Percentiles rank a stretch among this genome's conserved stretches.
These are phyloP conservation scores for Rhynchospora breviuscula DNA, from an alignment of 176 grass and related monocot genomes.

Conservation along the genomic window DNA sequence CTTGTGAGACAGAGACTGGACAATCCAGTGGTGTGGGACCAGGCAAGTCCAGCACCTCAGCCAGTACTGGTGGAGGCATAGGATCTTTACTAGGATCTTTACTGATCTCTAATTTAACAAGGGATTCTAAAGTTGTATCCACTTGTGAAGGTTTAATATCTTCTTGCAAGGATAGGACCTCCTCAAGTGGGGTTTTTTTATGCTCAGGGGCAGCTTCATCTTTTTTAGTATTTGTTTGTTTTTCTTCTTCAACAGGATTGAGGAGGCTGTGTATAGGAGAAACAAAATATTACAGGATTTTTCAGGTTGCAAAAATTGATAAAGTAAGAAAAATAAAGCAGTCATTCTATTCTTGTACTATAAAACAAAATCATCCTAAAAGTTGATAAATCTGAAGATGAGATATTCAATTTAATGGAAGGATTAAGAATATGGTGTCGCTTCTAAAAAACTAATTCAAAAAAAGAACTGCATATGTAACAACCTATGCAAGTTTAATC, in stretches of 20 bases:
- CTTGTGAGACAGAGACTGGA: conserved; percentile 11
- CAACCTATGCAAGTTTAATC: not conserved
- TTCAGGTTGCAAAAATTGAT: not conserved
- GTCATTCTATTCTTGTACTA: not conserved
- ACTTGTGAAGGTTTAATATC: conserved; percentile 24
- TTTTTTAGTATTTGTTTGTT: conserved; percentile 25
- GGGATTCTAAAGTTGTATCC: conserved; percentile 25
- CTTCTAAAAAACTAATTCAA: not conserved
- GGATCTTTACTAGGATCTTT: conserved; percentile 43
- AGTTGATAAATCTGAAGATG: not conserved
- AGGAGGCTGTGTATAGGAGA: conserved; percentile 22
- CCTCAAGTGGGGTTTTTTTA: conserved; percentile 38
- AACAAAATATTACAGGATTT: not conserved
- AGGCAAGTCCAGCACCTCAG: conserved; percentile 40
- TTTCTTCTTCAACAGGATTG: conserved; percentile 32
- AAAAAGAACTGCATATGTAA: not conserved
- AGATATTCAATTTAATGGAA: not conserved
- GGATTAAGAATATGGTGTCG: not conserved
- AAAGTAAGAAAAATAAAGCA: not conserved
- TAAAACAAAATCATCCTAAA: not conserved
- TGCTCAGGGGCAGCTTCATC: conserved; percentile 10
- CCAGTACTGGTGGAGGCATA: conserved; percentile 42
- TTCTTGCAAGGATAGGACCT: conserved; percentile 48
- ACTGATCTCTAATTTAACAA: conserved; percentile 36
- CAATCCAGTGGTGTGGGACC: conserved; percentile 20